Percentiles rank a stretch among this genome's conserved stretches.
Evolutionary conservation across 1,139 yeast species (phyloP).

Genomic region (Debaryomycetaceae sp.): DNA sequence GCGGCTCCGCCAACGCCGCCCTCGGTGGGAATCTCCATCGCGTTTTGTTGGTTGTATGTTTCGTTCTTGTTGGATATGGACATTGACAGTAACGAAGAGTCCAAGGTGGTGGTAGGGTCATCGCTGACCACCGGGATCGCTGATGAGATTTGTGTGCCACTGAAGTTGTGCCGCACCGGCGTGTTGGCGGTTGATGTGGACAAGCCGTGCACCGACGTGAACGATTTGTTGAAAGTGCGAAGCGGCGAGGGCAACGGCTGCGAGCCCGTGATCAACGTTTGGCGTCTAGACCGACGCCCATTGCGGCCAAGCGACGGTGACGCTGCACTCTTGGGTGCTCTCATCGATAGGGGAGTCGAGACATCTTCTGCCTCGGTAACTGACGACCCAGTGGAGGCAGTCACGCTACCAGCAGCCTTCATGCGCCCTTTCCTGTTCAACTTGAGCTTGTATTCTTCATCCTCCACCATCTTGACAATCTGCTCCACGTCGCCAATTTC

Average conservation of each 20-base stretch:
- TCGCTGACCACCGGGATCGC: constrained; percentile 5
- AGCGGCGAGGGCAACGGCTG: constrained; percentile 83
- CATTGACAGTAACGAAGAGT: constrained; percentile 42
- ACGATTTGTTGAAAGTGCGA: constrained; percentile 40
- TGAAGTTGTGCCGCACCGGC: constrained; percentile 27
- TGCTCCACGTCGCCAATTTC: constrained; percentile 76
- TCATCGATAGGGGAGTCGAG: constrained; percentile 7
- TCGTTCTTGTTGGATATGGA: constrained; percentile 13
- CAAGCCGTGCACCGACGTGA: constrained; percentile 35
- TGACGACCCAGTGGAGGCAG: constrained; percentile 16
- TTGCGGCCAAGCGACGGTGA: constrained; percentile 42
- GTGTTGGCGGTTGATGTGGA: constrained; percentile 41
- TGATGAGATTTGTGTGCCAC: constrained; percentile 11
- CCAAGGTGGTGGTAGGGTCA: constrained; percentile 15
- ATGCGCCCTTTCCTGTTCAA: constrained; percentile 35
- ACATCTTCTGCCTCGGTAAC: constrained; percentile 9
- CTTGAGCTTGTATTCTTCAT: constrained; percentile 47
- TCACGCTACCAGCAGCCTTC: constrained; percentile 14
- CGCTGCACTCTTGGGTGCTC: constrained; percentile 12
- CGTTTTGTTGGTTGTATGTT: constrained; percentile 3
- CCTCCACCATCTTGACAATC: constrained; percentile 54
- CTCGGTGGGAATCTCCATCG: constrained; percentile 19
- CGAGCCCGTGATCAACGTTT: constrained; percentile 78
- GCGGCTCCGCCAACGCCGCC: constrained; percentile 18
- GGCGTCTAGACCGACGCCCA: constrained; percentile 62